Percentiles rank a stretch among this genome's conserved stretches.
Evolutionary conservation across 2,329 filamentous ascomycete species (phyloP).

Genomic region (Colletotrichum gigasporum): DNA sequence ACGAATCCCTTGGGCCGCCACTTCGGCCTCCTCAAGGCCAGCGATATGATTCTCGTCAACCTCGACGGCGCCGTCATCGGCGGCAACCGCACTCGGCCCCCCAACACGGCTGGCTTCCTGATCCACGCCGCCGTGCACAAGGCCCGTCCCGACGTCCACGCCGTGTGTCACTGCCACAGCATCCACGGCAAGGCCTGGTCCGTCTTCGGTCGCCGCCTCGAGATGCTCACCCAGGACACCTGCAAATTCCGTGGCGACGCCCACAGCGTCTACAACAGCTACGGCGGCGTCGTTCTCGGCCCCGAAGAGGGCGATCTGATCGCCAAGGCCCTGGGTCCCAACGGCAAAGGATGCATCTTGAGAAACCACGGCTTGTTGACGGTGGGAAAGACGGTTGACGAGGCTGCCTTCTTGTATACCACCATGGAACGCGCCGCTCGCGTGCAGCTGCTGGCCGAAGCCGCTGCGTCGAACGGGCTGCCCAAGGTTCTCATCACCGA

Average conservation of each 20-base stretch:
- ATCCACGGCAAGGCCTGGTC: conserved; percentile 74
- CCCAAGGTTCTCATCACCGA: conserved; percentile 50
- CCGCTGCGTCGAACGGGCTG: conserved; percentile 40
- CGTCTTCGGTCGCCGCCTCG: conserved; percentile 68
- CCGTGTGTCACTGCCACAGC: conserved; percentile 75
- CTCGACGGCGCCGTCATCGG: conserved; percentile 68
- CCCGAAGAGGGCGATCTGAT: conserved; percentile 71
- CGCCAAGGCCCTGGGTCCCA: conserved; percentile 66
- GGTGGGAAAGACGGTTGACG: conserved; percentile 75
- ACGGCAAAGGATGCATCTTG: conserved; percentile 69
- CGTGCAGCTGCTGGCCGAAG: conserved; percentile 73
- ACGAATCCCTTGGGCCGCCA: conserved; percentile 74
- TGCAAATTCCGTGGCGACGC: conserved; percentile 69
- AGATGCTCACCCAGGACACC: conserved; percentile 74
- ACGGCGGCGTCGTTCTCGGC: conserved; percentile 62
- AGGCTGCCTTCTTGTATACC: conserved; percentile 76
- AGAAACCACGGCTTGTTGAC: conserved; percentile 78
- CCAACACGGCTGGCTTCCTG: conserved; percentile 75
- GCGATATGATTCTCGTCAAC: conserved; percentile 75
- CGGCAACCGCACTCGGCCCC: conserved; percentile 66
- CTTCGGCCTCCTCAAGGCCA: conserved; percentile 72
- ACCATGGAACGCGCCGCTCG: conserved; percentile 73
- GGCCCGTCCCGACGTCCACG: conserved; percentile 70
- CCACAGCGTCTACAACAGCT: conserved; percentile 70
- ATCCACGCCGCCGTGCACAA: conserved; percentile 76